A percentile compares a stretch with the other conserved stretches of the same genome.
Conservation (phyloP, 441 rosid species). For the Heliophila coronopifolia region DNA sequence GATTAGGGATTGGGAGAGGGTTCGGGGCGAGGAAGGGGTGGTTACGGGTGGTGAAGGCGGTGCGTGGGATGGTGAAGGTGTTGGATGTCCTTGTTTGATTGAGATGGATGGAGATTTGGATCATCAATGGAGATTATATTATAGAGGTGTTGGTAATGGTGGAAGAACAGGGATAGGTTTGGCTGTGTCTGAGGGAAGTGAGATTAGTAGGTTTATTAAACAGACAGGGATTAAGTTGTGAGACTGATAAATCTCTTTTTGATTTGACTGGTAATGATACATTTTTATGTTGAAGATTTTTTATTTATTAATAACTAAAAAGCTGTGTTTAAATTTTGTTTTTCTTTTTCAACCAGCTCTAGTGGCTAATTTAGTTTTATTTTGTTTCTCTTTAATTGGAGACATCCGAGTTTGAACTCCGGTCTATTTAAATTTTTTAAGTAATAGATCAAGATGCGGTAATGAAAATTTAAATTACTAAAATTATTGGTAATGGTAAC, state of each 20-base stretch:
- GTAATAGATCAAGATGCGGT: too few relatives aligned
- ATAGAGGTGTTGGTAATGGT: slow-evolving; percentile 38
- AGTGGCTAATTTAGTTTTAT: too few relatives aligned
- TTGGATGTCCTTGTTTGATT: slow-evolving; percentile 46
- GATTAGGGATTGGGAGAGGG: slow-evolving; percentile 49
- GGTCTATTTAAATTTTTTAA: too few relatives aligned
- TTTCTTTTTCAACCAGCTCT: too few relatives aligned
- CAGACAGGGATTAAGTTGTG: slow-evolving; percentile 40
- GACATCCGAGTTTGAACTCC: too few relatives aligned
- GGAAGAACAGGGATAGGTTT: slow-evolving; percentile 49
- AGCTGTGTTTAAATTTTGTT: too few relatives aligned
- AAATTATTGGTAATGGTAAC: too few relatives aligned
- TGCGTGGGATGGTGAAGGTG: slow-evolving; percentile 46
- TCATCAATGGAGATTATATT: slow-evolving; percentile 47
- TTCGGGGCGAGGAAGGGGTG: slow-evolving; percentile 35
- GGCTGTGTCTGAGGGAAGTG: slow-evolving; percentile 41
- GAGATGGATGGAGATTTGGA: slow-evolving; percentile 39
- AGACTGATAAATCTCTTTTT: not conserved
- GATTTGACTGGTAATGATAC: slow-evolving; percentile 2
- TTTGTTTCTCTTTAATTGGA: too few relatives aligned
- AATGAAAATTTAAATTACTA: too few relatives aligned
- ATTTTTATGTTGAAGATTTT: not conserved
- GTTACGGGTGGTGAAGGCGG: slow-evolving; percentile 31
- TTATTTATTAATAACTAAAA: too few relatives aligned
- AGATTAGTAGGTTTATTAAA: slow-evolving; percentile 35